Evolutionary conservation across 331 rosid genomes (phyloP), one percentile per base, ranked within the genome.

Genomic region (Acacia pycnantha): DNA sequence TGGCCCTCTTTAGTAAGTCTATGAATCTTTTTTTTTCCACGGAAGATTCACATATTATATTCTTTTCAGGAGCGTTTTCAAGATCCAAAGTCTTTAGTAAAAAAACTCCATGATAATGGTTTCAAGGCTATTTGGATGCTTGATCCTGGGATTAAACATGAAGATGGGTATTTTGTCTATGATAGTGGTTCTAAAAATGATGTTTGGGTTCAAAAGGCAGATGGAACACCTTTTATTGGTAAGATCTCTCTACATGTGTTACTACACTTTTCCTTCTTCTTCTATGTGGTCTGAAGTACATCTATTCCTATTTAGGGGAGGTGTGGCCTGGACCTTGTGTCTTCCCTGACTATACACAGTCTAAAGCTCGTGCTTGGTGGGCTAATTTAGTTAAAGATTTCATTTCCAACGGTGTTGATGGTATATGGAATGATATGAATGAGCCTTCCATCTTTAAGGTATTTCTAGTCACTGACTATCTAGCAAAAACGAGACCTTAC

Each of bases 371-470:
- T 59, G 85, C 89, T 27, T 95, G 98, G 98, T 95, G 98, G 98
- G 90, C 95, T 48, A 87, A 77, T 80, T 85, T 95, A 84, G 98
- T 95, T 44, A 93, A 90, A 88, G 97, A 91, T 82, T 95, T 93
- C 78, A 71, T 77, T 86, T 79, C 88, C 76, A 90, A 88, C 68
- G 98, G 97, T 81, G 97, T 91, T 84, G 97, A 95, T 74, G 98
- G 98, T 74, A 95, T 95, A 86, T 95, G 98, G 97, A 95, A 95
- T 82, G 98, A 95, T 87, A 93, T 93, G 98, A 95, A 95, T 73
- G 98, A 95, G 87, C 98, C 98, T 5, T 84, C 98, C 41, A 58
- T 95, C 65, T 91, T 95, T 65, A 93, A 90, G 98, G 98, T 93
- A 84, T 77, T 83, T 84, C 41, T 50, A 53, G 46, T 44, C 43